A percentile compares a stretch with the other conserved stretches of the same genome.
phyloP scores from a whole-genome alignment of 441 rosid genomes.

The Adansonia gregorii region DNA sequence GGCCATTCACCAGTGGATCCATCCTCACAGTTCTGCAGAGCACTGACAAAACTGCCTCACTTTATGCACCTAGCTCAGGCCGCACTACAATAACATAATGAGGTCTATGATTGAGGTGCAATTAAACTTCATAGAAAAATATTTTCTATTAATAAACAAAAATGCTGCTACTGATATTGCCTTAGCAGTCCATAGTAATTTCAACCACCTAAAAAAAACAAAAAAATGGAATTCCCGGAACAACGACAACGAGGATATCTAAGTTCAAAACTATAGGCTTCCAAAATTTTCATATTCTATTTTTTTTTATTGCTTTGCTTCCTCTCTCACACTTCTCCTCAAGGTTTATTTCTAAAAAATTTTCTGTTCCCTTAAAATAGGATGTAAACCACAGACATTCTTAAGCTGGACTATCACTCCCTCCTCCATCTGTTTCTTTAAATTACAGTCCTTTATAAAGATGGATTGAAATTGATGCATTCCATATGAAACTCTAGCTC shows the following conservation, averaged over 20 bases:
- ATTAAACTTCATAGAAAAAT: background rate
- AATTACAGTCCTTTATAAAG: background rate
- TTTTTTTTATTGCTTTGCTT: background rate
- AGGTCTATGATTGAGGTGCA: slow-evolving; percentile 12
- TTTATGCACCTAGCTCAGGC: slow-evolving; percentile 13
- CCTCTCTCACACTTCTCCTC: background rate
- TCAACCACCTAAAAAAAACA: slow-evolving; percentile 4
- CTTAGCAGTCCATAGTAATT: background rate
- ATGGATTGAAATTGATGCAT: background rate
- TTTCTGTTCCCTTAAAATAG: background rate
- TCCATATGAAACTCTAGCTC: background rate
- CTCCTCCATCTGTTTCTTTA: background rate
- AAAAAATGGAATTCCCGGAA: background rate
- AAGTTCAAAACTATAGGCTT: background rate
- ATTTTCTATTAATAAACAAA: background rate
- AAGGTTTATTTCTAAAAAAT: background rate
- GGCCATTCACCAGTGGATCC: slow-evolving; percentile 15
- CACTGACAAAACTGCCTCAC: background rate
- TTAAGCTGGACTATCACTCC: background rate
- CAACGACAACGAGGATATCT: background rate
- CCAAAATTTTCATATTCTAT: background rate
- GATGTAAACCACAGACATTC: background rate
- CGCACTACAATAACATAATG: background rate
- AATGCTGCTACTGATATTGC: background rate
- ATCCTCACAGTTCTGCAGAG: background rate